Evolutionary conservation across 2,329 filamentous ascomycete species (phyloP).

Genomic region (Colletotrichum falcatum): DNA sequence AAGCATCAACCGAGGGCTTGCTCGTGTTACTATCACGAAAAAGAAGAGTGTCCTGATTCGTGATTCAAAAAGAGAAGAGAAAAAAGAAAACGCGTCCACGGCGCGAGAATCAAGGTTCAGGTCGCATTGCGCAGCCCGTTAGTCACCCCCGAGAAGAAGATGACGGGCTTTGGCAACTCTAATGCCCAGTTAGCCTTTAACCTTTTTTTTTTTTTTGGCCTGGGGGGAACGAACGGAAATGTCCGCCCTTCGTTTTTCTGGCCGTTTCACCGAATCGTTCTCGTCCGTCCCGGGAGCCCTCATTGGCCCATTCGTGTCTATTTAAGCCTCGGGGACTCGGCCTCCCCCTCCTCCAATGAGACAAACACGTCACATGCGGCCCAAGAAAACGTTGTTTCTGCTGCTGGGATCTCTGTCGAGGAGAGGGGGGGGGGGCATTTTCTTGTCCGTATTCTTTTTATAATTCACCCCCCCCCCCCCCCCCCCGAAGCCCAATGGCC

Average conservation of each 20-base stretch:
- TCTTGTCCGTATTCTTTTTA: not conserved
- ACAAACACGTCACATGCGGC: not conserved
- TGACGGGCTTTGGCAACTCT: not conserved
- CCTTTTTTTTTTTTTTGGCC: too few species aligned
- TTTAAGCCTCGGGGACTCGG: not conserved
- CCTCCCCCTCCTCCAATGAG: not conserved
- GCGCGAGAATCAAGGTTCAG: not conserved
- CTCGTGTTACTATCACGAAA: too few species aligned
- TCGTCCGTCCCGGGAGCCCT: conserved; percentile 1
- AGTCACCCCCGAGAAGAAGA: not conserved
- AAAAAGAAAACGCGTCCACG: not conserved
- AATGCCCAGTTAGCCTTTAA: not conserved
- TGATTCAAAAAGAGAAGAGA: too few species aligned
- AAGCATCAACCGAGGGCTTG: not conserved
- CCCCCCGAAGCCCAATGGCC: not conserved
- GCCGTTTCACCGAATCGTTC: conserved; percentile 12
- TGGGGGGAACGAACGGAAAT: too few species aligned
- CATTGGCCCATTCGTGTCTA: not conserved
- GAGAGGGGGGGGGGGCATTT: not conserved
- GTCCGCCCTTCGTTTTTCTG: not conserved
- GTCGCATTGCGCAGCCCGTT: not conserved
- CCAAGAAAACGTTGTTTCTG: not conserved
- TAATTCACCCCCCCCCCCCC: too few species aligned
- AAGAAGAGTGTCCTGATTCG: not conserved
- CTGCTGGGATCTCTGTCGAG: not conserved